phyloP scores from a whole-genome alignment of 345 rosid species.

The Eucalyptus urophylla region DNA sequence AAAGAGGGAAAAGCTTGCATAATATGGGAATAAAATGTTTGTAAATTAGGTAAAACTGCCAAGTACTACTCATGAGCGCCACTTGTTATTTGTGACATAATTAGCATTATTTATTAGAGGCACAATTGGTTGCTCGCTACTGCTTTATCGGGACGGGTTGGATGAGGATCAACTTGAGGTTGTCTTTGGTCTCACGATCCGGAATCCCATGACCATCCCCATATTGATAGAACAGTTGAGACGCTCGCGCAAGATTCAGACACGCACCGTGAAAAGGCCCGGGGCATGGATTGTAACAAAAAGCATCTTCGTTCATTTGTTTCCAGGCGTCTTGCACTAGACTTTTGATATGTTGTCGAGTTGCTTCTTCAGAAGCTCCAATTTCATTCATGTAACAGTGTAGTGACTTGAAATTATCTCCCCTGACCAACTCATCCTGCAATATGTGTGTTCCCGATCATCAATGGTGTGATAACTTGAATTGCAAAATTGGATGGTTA shows the following conservation, averaged over 20 bases:
- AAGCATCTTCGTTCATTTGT: not conserved
- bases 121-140: not conserved
- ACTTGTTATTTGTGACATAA: not conserved
- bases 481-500: not conserved
- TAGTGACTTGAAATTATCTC: not conserved
- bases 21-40: not conserved
- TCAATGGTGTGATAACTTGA: not conserved
- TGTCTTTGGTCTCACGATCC: not conserved
- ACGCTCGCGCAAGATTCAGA: not conserved
- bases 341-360: not conserved
- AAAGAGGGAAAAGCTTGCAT: not conserved
- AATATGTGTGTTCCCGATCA: not conserved
- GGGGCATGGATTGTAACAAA: not conserved
- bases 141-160: not conserved
- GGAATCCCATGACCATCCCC: constrained; percentile 4
- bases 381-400: constrained; percentile 11
- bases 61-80: not conserved
- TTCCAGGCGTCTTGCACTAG: constrained; percentile 1
- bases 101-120: not conserved
- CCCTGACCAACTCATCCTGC: not conserved
- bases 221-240: not conserved
- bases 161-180: not conserved
- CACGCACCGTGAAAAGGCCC: not conserved
- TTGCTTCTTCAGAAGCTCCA: not conserved
- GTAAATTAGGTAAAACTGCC: not conserved